Percentiles rank a stretch among this genome's conserved stretches.
These are phyloP conservation scores for Przewalskia tangutica DNA, from an alignment of 257 asterid genomes.

Conservation along the genomic window DNA sequence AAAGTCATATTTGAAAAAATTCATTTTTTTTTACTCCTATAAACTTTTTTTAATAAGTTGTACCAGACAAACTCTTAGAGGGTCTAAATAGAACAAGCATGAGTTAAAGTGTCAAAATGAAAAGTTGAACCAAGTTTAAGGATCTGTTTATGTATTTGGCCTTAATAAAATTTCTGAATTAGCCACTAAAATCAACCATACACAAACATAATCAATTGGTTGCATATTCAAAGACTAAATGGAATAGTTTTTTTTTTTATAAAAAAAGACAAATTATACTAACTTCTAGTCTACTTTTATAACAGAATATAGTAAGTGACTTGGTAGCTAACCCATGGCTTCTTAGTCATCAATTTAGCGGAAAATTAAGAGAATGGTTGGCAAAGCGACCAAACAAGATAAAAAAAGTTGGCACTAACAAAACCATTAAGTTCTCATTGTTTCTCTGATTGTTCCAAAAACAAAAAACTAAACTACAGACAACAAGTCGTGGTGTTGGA, in stretches of 20 bases:
- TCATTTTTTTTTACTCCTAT: no score
- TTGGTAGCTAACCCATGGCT: neutral
- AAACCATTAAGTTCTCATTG: neutral
- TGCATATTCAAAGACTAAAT: neutral
- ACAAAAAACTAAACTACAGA: neutral
- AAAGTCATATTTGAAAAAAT: no score
- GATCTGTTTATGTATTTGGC: no score
- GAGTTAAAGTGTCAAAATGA: no score
- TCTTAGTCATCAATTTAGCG: neutral
- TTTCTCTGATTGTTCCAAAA: neutral
- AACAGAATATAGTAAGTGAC: neutral
- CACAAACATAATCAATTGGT: neutral
- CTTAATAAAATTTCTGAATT: neutral
- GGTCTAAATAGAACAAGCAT: no score
- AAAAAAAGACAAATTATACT: neutral
- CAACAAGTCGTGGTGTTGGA: neutral
- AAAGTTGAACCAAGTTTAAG: no score
- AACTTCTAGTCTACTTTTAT: neutral
- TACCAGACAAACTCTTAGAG: no score
- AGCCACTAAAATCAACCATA: neutral
- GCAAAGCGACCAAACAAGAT: neutral
- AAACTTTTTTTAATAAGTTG: no score
- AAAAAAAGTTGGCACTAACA: neutral
- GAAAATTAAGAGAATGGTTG: neutral
- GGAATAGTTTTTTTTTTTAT: neutral